Percentiles rank a stretch among this genome's conserved stretches.
phyloP scores from a whole-genome alignment of 192 early-diverging fungal genomes.

The Dissophora ornata region DNA sequence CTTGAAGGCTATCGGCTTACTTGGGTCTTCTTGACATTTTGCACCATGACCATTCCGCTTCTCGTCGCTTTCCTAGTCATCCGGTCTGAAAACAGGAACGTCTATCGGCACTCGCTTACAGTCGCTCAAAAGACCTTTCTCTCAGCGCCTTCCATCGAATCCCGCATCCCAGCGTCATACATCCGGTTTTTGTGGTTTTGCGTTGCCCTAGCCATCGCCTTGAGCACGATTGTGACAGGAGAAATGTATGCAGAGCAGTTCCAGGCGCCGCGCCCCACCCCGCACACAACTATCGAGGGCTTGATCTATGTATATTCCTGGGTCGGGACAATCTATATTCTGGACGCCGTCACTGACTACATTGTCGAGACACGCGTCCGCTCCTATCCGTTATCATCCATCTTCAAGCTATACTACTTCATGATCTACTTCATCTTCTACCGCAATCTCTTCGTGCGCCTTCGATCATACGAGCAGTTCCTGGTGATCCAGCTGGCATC shows the following conservation, averaged over 20 bases:
- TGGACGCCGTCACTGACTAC: constrained; percentile 73
- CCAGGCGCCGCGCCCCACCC: constrained; percentile 36
- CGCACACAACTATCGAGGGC: constrained; percentile 69
- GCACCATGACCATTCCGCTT: constrained; percentile 79
- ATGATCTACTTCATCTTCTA: constrained; percentile 88
- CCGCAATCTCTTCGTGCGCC: constrained; percentile 78
- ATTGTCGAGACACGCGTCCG: constrained; percentile 71
- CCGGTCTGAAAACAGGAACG: constrained; percentile 59
- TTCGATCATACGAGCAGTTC: constrained; percentile 75
- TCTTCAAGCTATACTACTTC: constrained; percentile 81
- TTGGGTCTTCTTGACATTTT: constrained; percentile 77
- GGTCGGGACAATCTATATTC: constrained; percentile 76
- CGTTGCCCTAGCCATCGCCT: constrained; percentile 71
- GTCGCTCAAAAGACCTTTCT: constrained; percentile 69
- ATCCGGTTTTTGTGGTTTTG: constrained; percentile 84
- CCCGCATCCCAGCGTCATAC: constrained; percentile 75
- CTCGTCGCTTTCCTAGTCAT: constrained; percentile 69
- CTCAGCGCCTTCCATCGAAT: constrained; percentile 47
- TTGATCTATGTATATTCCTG: constrained; percentile 80
- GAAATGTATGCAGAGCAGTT: constrained; percentile 76
- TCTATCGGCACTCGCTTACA: constrained; percentile 60
- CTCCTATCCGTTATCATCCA: constrained; percentile 74
- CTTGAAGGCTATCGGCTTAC: constrained; percentile 68
- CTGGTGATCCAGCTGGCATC: constrained; percentile 73
- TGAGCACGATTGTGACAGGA: constrained; percentile 74